phyloP scores from a whole-genome alignment of 2,329 filamentous ascomycete genomes.

The Claviceps pazoutovae region DNA sequence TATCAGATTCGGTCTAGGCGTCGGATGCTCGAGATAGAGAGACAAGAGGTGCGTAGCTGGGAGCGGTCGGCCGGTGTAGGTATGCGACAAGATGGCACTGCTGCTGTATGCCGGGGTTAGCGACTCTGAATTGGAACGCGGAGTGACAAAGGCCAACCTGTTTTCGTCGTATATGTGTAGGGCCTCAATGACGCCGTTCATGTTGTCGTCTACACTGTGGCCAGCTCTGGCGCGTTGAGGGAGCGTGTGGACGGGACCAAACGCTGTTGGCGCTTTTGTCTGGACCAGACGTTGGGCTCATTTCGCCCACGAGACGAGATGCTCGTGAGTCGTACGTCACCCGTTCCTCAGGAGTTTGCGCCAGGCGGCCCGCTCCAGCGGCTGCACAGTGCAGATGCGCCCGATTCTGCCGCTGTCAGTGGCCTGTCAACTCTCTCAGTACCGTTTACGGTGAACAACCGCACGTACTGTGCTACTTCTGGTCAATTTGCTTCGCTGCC shows the following conservation, averaged over 20 bases:
- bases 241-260: neutral
- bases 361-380: too few relatives aligned
- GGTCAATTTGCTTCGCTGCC: too few relatives aligned
- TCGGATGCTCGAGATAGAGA: constrained; percentile 70
- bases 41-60: constrained; percentile 64
- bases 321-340: too few relatives aligned
- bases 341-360: too few relatives aligned
- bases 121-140: neutral
- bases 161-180: constrained; percentile 95
- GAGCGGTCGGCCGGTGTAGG: constrained; percentile 71
- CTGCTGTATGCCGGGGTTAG: neutral
- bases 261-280: neutral
- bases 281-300: too few relatives aligned
- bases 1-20: constrained; percentile 72
- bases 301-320: too few relatives aligned
- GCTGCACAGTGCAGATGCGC: too few relatives aligned
- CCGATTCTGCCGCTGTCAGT: too few relatives aligned
- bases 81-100: constrained; percentile 73
- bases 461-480: too few relatives aligned
- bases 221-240: constrained; percentile 1
- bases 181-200: constrained; percentile 84
- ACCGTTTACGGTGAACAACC: too few relatives aligned
- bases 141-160: constrained; percentile 43
- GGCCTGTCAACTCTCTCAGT: too few relatives aligned
- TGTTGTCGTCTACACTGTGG: constrained; percentile 28